Evolutionary conservation across 495 filamentous ascomycete species (phyloP).

Genomic region (Cercophora newfieldiana): DNA sequence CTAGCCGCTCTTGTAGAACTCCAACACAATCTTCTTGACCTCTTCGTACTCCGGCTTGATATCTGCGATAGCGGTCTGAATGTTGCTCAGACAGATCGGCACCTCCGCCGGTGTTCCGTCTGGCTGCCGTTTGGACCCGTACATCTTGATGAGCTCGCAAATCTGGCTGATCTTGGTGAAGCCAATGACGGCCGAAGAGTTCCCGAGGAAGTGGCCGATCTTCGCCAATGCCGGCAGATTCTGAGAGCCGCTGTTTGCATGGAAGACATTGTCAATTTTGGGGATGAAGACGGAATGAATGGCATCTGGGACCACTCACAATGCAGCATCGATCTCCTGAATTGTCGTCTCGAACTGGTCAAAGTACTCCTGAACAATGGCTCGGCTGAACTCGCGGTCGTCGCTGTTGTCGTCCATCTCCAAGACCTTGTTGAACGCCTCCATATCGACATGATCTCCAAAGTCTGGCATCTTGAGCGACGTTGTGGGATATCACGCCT

Average conservation of each 20-base stretch:
- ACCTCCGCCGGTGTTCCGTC: too few species aligned
- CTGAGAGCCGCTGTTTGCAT: background rate
- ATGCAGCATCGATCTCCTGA: background rate
- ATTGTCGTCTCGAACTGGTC: constrained; percentile 52
- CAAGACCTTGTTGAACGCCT: constrained; percentile 89
- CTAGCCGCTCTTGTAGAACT: background rate
- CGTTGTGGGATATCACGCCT: too few species aligned
- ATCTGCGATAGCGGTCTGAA: background rate
- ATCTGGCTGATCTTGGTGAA: background rate
- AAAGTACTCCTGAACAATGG: constrained; percentile 90
- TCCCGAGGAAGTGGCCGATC: background rate
- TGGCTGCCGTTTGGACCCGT: background rate
- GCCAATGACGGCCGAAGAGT: background rate
- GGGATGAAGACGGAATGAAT: background rate
- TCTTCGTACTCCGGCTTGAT: background rate
- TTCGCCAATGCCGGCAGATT: background rate
- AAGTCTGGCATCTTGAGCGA: constrained; percentile 42
- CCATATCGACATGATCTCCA: constrained; percentile 71
- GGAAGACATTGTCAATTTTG: background rate
- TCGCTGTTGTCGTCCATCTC: constrained; percentile 86
- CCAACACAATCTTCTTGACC: background rate
- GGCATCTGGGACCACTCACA: background rate
- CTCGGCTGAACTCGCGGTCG: constrained; percentile 71
- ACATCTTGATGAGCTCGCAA: background rate
- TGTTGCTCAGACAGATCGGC: background rate